Evolutionary conservation across 345 rosid species (phyloP).

Genomic region (Brassica cretica): DNA sequence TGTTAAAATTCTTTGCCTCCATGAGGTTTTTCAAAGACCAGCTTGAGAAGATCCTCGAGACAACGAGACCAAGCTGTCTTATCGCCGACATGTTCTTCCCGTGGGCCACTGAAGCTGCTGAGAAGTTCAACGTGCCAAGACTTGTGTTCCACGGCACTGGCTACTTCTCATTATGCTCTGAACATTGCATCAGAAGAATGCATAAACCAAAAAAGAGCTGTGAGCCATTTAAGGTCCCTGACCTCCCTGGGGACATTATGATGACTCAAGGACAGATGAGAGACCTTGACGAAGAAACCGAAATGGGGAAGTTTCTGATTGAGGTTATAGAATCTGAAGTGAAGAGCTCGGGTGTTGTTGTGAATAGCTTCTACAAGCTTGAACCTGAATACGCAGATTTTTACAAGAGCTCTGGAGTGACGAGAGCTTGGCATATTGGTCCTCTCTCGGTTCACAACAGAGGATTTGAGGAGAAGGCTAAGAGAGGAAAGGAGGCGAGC

Average conservation of each 20-base stretch:
- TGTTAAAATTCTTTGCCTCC: slow-evolving; percentile 7
- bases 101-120: slow-evolving; percentile 53
- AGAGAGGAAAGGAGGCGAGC: slow-evolving; percentile 41
- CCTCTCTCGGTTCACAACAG: slow-evolving; percentile 33
- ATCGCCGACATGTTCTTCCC: slow-evolving; percentile 61
- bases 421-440: slow-evolving; percentile 31
- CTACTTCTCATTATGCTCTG: slow-evolving; percentile 41
- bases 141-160: slow-evolving; percentile 56
- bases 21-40: slow-evolving; percentile 32
- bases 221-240: slow-evolving; percentile 43
- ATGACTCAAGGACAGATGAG: slow-evolving; percentile 42
- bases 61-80: slow-evolving; percentile 36
- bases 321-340: slow-evolving; percentile 40
- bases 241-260: slow-evolving; percentile 45
- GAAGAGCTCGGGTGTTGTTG: slow-evolving; percentile 56
- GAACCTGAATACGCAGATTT: slow-evolving; percentile 55
- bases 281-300: not conserved
- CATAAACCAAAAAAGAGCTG: slow-evolving; percentile 41
- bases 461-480: slow-evolving; percentile 42
- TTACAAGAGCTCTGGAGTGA: slow-evolving; percentile 29
- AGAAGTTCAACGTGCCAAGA: slow-evolving; percentile 48
- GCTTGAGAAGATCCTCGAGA: slow-evolving; percentile 31
- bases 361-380: slow-evolving; percentile 75
- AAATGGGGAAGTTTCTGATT: slow-evolving; percentile 17
- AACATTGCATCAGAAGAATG: slow-evolving; percentile 16